A percentile compares a stretch with the other conserved stretches of the same genome.
phyloP scores from a whole-genome alignment of 164 flowering plant species.

The Magnolia officinalis region DNA sequence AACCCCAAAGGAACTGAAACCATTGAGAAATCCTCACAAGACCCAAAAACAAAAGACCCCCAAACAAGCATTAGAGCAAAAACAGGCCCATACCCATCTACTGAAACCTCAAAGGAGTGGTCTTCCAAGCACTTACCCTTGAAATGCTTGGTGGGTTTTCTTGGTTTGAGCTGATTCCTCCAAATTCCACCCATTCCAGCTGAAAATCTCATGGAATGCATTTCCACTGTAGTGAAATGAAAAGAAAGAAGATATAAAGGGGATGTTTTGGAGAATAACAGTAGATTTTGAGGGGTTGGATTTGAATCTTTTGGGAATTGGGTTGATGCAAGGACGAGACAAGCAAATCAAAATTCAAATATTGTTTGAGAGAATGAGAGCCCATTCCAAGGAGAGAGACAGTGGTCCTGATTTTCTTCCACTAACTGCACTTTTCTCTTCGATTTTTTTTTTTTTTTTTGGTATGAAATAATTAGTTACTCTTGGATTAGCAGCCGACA shows the following conservation, averaged over 20 bases:
- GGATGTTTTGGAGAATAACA: not conserved
- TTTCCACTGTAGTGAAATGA: not conserved
- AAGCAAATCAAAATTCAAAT: slow-evolving; percentile 16
- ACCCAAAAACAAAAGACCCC: slow-evolving; percentile 27
- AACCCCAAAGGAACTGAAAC: slow-evolving; percentile 42
- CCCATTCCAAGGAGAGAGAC: slow-evolving; percentile 9
- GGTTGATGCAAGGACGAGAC: slow-evolving; percentile 7
- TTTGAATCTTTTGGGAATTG: slow-evolving; percentile 16
- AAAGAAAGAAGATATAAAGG: slow-evolving; percentile 3
- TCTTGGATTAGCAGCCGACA: slow-evolving; percentile 3
- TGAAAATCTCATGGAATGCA: slow-evolving; percentile 8
- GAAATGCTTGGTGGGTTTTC: slow-evolving; percentile 22
- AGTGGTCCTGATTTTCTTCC: slow-evolving; percentile 14
- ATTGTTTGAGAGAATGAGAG: slow-evolving; percentile 4
- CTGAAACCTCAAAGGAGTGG: slow-evolving; percentile 8
- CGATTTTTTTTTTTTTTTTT: not conserved
- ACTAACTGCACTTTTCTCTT: slow-evolving; percentile 10
- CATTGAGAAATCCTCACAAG: slow-evolving; percentile 26
- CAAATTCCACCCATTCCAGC: slow-evolving; percentile 23
- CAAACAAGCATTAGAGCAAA: slow-evolving; percentile 22
- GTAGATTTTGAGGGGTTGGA: not conserved
- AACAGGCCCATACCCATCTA: slow-evolving; percentile 10
- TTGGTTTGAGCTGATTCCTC: slow-evolving; percentile 11
- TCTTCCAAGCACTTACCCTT: slow-evolving; percentile 23
- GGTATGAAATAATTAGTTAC: not conserved